Evolutionary conservation across 2,329 filamentous ascomycete genomes (phyloP), one percentile per base, ranked within the genome.

Genomic region (Cryphonectria parasitica): DNA sequence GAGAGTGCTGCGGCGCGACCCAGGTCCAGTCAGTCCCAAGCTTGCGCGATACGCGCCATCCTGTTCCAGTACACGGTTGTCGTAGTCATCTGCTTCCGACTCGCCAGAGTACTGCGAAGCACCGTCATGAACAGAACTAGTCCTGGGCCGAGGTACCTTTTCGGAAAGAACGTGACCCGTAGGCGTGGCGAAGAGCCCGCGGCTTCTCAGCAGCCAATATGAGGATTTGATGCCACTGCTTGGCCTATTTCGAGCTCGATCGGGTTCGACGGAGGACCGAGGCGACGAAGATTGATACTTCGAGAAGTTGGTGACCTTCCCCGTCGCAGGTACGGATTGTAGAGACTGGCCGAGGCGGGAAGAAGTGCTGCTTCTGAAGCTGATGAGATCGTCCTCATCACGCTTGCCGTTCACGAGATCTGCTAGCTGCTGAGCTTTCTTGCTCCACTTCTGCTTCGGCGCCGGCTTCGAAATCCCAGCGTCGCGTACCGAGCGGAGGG

Each of bases 251-350:
- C 36, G 67, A 17, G 67, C 67, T 28, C 67, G 49, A 28, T 73
- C 71, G 17, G 67, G 69, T 43, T 69, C 71, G 28, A 56, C 67
- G 13, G 72, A 73, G 15, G 72, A 73, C 45, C 67, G 67, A 64
- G 72, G 69, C 10, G 70, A 71, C 13, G 72, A 70, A 11, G 69
- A 71, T n/a, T 73, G 72, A 36, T 72, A 73, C 39, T 64, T 69
- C 13, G 67, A 66, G 34, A 73, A 73, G 45, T 73, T 73, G n/a
- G 72, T 73, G 36, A 68, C 43, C 31, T 73, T 73, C n/a, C 52
- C 63, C 34, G 64, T 41, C 3, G 62, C 36, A 25, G 72, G 62
- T 6, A 66, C n/a, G n/a, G 72, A 72, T 45, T 66, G 70, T 15
- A 67, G 39, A 25, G 72, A 73, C 39, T 69, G 70, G 52, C 70